These are phyloP conservation scores for Austroboletus olivaceoglutinosus DNA, from an alignment of 1,284 basidiomycete genomes.

Conservation along the genomic window DNA sequence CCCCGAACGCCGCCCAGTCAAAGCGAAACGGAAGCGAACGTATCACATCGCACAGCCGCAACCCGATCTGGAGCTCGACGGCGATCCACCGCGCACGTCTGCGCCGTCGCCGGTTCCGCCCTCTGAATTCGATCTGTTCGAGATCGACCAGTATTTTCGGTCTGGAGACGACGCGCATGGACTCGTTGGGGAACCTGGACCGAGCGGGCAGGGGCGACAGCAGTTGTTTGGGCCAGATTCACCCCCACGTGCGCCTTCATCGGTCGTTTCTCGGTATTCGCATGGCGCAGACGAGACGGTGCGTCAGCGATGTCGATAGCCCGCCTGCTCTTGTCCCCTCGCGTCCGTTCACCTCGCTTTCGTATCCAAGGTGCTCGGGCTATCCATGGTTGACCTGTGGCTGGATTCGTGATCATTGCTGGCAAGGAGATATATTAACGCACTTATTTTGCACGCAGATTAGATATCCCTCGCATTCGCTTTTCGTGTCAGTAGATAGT, in stretches of 20 bases:
- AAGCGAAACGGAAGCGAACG: conserved; percentile 75
- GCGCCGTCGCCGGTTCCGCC: conserved; percentile 39
- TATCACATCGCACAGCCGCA: conserved; percentile 50
- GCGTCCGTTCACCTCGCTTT: background rate
- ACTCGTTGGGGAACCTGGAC: background rate
- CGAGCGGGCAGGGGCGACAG: background rate
- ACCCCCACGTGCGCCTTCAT: background rate
- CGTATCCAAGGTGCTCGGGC: background rate
- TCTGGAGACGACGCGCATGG: conserved; percentile 41
- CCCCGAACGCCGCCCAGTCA: conserved; percentile 52
- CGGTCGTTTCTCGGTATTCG: conserved; percentile 1
- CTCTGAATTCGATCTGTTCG: conserved; percentile 69
- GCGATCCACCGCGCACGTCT: conserved; percentile 17
- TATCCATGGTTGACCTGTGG: background rate
- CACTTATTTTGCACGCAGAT: background rate
- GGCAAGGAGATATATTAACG: background rate
- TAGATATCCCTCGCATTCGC: conserved; percentile 1
- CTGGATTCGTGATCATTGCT: background rate
- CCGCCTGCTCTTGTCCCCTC: background rate
- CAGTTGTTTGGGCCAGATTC: background rate
- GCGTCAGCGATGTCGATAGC: conserved; percentile 16
- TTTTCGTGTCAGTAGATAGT: background rate
- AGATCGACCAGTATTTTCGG: conserved; percentile 78
- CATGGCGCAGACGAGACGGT: conserved; percentile 11
- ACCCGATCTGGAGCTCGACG: conserved; percentile 5